Conservation (phyloP, 805 yeast species). For the Clavispora santaluciae region DNA sequence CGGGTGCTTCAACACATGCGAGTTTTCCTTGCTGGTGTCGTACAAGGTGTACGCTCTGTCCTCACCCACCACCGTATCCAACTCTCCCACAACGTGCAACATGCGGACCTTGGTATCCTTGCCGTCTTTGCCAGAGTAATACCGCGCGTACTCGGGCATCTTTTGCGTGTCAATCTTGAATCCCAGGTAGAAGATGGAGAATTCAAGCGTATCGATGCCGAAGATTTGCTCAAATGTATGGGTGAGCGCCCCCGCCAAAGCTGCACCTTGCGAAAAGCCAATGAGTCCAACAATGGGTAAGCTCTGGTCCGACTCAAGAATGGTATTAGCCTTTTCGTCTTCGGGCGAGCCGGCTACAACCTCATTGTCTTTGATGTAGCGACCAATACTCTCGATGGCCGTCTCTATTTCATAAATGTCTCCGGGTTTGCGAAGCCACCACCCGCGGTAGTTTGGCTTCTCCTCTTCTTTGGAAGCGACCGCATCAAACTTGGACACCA, state of each 20-base stretch:
- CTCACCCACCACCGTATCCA: slow-evolving; percentile 80
- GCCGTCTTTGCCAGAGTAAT: slow-evolving; percentile 18
- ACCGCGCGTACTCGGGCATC: slow-evolving; percentile 21
- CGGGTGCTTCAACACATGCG: slow-evolving; percentile 73
- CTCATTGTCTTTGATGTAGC: slow-evolving; percentile 56
- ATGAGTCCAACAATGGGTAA: slow-evolving; percentile 79
- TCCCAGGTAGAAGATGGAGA: slow-evolving; percentile 76
- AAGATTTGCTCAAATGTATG: slow-evolving; percentile 53
- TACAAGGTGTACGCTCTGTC: slow-evolving; percentile 62
- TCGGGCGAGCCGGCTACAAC: slow-evolving; percentile 25
- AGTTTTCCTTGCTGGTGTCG: slow-evolving; percentile 34
- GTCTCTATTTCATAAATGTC: slow-evolving; percentile 41
- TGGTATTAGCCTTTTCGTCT: slow-evolving; percentile 16
- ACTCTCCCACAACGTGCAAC: slow-evolving; percentile 80
- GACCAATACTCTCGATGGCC: slow-evolving; percentile 44
- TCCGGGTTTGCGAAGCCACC: slow-evolving; percentile 68
- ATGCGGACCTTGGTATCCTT: slow-evolving; percentile 20
- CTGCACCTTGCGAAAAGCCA: slow-evolving; percentile 96
- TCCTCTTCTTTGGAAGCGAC: slow-evolving; percentile 30
- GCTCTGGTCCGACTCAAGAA: slow-evolving; percentile 12
- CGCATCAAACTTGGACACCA: slow-evolving; percentile 45
- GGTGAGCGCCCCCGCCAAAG: slow-evolving; percentile 67
- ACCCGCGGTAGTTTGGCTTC: slow-evolving; percentile 47
- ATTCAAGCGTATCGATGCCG: slow-evolving; percentile 47
- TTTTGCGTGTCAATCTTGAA: slow-evolving; percentile 30